Base-by-base conservation (phyloP, 768 basidiomycete genomes). In the Cytidiella melzeri region DNA sequence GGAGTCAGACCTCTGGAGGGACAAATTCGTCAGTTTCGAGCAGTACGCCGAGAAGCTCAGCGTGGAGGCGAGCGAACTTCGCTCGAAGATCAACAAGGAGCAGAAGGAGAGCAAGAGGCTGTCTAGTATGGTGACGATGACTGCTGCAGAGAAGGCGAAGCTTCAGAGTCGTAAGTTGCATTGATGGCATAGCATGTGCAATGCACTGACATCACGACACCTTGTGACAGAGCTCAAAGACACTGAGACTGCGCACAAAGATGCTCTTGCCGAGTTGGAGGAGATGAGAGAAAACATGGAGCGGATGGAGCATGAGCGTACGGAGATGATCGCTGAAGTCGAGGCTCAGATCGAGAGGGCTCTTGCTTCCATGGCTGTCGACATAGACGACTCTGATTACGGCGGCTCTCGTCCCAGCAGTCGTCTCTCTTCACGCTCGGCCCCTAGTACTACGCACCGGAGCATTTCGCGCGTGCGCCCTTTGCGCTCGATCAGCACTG, bases 1-100 rank as follows among this genome's bases (percentile, higher is more conserved):
- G 1, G 90, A 92, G 66, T 83, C 82, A 4, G 89, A 92, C 59
- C 68, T 92, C 41, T 95, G 92, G 92, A 75, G 91, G 52, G 87
- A 92, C 67, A 94, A 93, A 62, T 95, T 95, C 58, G 87, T 93
- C 44, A 86, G 87, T 12, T 95, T 96, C 57, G 93, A 96, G 65
- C 84, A 86, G 65, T 93, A 94, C 62, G 92, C 93, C 6, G 92
- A 94, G 71, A 86, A 87, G 61, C 75, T 96, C 25, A 90, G 87
- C 57, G 75, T 73, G 15, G 93, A 96, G 67, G 92, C 92, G 30
- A 80, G 78, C 26, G 90, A 95, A 50, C 71, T 96, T 56, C 76
- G 91, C 55, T 66, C 79, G 24, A 93, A 91, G 72, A 92, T 95
- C 63, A 90, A 89, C 64, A 87, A 85, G 69, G 92, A 95, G 67